phyloP scores from a whole-genome alignment of 2,329 filamentous ascomycete species.

The Corinectria fuckeliana region DNA sequence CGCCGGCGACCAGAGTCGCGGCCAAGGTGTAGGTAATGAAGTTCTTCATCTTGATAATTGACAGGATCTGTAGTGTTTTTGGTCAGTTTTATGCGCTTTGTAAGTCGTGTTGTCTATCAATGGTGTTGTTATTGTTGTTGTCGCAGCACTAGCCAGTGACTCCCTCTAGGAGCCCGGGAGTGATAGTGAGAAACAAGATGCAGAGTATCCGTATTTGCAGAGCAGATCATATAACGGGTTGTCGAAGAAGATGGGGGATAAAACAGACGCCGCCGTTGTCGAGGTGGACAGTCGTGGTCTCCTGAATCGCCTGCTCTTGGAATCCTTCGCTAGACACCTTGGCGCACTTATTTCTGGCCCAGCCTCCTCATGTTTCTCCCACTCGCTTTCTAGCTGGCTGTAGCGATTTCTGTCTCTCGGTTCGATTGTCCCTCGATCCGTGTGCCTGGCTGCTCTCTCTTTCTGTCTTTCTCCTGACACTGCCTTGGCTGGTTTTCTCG shows the following conservation, averaged over 20 bases:
- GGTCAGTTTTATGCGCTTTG: constrained; percentile 25
- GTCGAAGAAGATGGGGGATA: background rate
- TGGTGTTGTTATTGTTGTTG: background rate
- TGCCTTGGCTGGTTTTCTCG: background rate
- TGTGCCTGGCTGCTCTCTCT: background rate
- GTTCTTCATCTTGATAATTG: constrained; percentile 54
- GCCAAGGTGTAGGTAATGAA: constrained; percentile 57
- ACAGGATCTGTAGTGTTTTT: constrained; percentile 22
- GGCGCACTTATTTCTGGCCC: background rate
- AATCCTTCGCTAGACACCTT: background rate
- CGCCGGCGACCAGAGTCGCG: constrained; percentile 59
- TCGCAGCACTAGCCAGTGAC: background rate
- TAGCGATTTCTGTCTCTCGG: background rate
- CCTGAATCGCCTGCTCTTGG: background rate
- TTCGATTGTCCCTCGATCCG: background rate
- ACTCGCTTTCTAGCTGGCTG: background rate
- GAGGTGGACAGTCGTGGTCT: constrained; percentile 1
- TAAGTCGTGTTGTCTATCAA: constrained; percentile 1
- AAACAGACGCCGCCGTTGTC: background rate
- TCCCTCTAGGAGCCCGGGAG: background rate
- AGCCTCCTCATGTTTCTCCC: background rate
- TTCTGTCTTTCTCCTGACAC: constrained; percentile 6
- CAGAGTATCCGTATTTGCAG: background rate
- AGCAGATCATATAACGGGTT: too few relatives aligned
- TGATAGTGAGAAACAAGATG: background rate